A percentile compares a stretch with the other conserved stretches of the same genome.
These are phyloP conservation scores for Debaryomyces maramus DNA, from an alignment of 805 yeast genomes.

Conservation along the genomic window DNA sequence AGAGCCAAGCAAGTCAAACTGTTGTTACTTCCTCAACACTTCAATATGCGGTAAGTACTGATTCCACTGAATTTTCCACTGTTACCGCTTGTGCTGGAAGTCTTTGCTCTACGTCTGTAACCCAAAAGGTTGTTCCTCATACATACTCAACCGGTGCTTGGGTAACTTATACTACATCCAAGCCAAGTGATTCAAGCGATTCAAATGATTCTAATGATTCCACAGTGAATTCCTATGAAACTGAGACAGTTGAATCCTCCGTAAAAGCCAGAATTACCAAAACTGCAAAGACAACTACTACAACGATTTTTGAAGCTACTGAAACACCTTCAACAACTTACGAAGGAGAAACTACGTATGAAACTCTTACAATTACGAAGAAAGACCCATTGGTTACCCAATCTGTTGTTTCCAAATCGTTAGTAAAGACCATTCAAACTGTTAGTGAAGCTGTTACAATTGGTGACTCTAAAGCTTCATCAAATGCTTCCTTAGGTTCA, in stretches of 20 bases:
- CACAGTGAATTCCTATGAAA: slow-evolving; percentile 13
- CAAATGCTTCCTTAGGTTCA: not conserved
- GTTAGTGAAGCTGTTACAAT: not conserved
- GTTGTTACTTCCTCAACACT: slow-evolving; percentile 18
- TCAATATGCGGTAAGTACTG: slow-evolving; percentile 20
- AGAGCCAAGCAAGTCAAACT: slow-evolving; percentile 6
- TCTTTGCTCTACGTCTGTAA: slow-evolving; percentile 11
- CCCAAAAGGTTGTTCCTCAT: slow-evolving; percentile 11
- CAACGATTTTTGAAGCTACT: slow-evolving; percentile 27
- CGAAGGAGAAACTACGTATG: slow-evolving; percentile 17
- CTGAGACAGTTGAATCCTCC: slow-evolving; percentile 18
- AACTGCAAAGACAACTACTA: slow-evolving; percentile 30
- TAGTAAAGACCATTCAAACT: not conserved
- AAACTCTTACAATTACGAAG: slow-evolving; percentile 21
- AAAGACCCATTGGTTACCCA: slow-evolving; percentile 31
- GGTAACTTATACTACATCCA: slow-evolving; percentile 12
- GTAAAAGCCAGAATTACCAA: slow-evolving; percentile 13
- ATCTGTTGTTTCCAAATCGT: slow-evolving; percentile 15
- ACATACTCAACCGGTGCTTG: slow-evolving; percentile 17
- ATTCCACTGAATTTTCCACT: slow-evolving; percentile 14
- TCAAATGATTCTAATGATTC: not conserved
- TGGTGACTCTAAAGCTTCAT: not conserved
- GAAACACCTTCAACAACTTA: slow-evolving; percentile 22
- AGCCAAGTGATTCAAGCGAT: not conserved
- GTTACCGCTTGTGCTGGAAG: slow-evolving; percentile 15